Base-by-base conservation (phyloP, 2,329 filamentous ascomycete species). In the Nemania sp. region DNA sequence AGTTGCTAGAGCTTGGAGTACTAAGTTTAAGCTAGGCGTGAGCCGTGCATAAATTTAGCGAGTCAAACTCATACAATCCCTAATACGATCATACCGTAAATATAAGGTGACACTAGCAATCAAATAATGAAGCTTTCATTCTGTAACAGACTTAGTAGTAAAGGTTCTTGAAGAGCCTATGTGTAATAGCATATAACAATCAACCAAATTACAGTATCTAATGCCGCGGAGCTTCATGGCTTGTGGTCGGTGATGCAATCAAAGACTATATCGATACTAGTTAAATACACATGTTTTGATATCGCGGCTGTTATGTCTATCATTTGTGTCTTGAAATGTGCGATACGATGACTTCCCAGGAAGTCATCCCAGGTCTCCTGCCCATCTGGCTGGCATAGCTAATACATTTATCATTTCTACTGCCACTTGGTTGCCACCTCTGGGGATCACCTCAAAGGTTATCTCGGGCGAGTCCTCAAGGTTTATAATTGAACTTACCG, bases 301-400 rank as follows among this genome's bases (percentile, higher is more conserved):
- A 42, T 30, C 14, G 40, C 40, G 28, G 40, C 23, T 42, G 23
- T 42, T 42, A 30, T 42, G 40, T 42, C 24, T 17, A 8, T 42
- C 40, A 30, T 42, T 30, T 42, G 40, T 42, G 28, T 42, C 17
- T 42, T 42, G 40, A 30, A 28, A 24, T 17, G 14, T 30, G 23
- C 40, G 40, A 42, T 42, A 17, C n/a, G 12, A 42, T 42, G 23
- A 19, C 23, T 30, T 28, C 40, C 24, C 19, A 19, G 9, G 22
- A 41, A 26, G 9, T 42, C 40, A 42, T 28, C 40, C 40, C 23
- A 42, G n/a, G n/a, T n/a, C n/a, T n/a, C n/a, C n/a, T n/a, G n/a
- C n/a, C n/a, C n/a, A n/a, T n/a, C n/a, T n/a, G n/a, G n/a, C n/a
- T n/a, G n/a, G n/a, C n/a, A n/a, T n/a, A n/a, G n/a, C n/a, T n/a